These are phyloP conservation scores for Trichosporon asahii DNA, from an alignment of 1,284 basidiomycete species.

Conservation along the genomic window DNA sequence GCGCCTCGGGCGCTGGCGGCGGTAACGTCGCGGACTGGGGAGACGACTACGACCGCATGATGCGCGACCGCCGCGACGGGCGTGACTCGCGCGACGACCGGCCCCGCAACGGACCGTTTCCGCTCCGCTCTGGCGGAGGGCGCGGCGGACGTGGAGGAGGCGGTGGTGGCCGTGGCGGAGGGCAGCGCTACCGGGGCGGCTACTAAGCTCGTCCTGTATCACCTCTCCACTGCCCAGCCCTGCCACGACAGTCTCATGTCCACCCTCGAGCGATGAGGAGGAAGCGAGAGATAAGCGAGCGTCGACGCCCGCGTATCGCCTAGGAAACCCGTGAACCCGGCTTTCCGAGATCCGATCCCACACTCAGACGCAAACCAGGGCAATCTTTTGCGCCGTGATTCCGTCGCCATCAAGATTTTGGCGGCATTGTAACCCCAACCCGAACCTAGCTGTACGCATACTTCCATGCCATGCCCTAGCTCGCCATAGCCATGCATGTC, in stretches of 20 bases:
- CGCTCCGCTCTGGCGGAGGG: neutral
- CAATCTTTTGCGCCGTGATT: neutral
- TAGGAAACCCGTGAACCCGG: neutral
- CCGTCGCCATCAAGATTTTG: neutral
- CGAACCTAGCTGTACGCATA: neutral
- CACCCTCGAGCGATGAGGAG: neutral
- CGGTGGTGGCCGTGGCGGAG: constrained; percentile 4
- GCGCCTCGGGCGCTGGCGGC: constrained; percentile 24
- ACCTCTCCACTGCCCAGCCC: neutral
- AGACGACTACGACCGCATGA: constrained; percentile 22
- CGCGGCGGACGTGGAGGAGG: constrained; percentile 5
- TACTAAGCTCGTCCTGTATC: constrained; percentile 15
- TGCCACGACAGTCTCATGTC: neutral
- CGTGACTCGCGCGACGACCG: constrained; percentile 12
- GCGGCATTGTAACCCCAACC: neutral
- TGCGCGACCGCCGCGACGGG: constrained; percentile 9
- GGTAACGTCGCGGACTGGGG: constrained; percentile 29
- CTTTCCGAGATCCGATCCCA: neutral
- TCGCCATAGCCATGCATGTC: neutral
- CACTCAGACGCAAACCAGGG: neutral
- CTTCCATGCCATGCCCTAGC: neutral
- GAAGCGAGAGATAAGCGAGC: neutral
- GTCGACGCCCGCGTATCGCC: neutral
- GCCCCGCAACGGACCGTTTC: constrained; percentile 6
- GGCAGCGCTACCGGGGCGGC: constrained; percentile 29